Evolutionary conservation across 2,329 filamentous ascomycete species (phyloP).

Genomic region (Colletotrichum costaricense): DNA sequence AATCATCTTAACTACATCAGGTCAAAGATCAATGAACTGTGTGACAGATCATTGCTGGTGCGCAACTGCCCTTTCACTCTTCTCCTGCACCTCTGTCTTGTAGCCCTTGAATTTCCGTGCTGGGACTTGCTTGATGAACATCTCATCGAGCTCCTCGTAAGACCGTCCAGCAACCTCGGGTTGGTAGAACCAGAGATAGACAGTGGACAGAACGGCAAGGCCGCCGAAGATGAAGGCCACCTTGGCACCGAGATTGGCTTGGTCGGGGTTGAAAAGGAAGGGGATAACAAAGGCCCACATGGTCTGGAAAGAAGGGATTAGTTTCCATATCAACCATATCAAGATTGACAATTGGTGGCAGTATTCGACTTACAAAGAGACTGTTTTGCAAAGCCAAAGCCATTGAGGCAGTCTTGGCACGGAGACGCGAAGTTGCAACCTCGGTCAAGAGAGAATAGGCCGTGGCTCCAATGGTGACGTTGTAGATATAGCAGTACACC

Average conservation of each 20-base stretch:
- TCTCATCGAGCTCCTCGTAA: slow-evolving; percentile 40
- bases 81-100: slow-evolving; percentile 20
- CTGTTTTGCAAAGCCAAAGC: slow-evolving; percentile 49
- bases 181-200: slow-evolving; percentile 47
- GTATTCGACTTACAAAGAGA: slow-evolving; percentile 35
- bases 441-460: slow-evolving; percentile 52
- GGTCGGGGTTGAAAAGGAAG: slow-evolving; percentile 44
- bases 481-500: slow-evolving; percentile 51
- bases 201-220: slow-evolving; percentile 40
- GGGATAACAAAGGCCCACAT: slow-evolving; percentile 41
- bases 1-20: neutral
- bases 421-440: slow-evolving; percentile 49
- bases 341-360: no score
- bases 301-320: neutral
- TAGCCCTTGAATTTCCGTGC: slow-evolving; percentile 39
- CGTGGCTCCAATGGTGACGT: slow-evolving; percentile 52
- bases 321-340: neutral
- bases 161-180: slow-evolving; percentile 45
- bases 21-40: neutral
- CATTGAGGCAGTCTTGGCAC: slow-evolving; percentile 53
- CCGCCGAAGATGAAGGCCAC: slow-evolving; percentile 53
- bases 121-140: slow-evolving; percentile 38
- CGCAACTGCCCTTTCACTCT: neutral
- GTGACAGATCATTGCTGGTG: neutral
- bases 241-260: slow-evolving; percentile 51